Percentiles rank a stretch among this genome's conserved stretches.
These are phyloP conservation scores for Aphanomyces cochlioides DNA, from an alignment of 352 stramenopile species.

Conservation along the genomic window DNA sequence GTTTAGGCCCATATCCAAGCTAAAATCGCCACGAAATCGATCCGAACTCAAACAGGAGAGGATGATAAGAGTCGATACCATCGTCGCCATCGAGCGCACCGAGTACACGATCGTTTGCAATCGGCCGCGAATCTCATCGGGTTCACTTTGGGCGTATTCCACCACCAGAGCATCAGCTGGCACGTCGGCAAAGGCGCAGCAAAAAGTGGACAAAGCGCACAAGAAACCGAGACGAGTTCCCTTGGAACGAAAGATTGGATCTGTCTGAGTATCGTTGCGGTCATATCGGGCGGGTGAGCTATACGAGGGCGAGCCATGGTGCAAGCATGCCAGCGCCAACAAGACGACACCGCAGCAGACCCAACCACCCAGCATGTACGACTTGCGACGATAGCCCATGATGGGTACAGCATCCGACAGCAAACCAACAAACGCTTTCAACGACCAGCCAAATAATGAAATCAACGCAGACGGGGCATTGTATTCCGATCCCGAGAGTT, in stretches of 20 bases:
- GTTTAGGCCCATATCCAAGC: conserved; percentile 7
- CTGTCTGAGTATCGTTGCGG: not conserved
- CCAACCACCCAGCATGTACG: conserved; percentile 24
- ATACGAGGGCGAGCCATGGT: conserved; percentile 40
- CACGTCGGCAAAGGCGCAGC: conserved; percentile 25
- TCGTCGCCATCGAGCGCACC: not conserved
- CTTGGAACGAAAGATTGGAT: conserved; percentile 1
- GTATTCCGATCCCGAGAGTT: conserved; percentile 10
- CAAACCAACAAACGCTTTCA: conserved; percentile 26
- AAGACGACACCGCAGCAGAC: conserved; percentile 3
- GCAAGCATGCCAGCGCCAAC: conserved; percentile 43
- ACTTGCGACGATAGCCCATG: conserved; percentile 25
- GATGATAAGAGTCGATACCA: not conserved
- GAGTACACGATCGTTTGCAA: conserved; percentile 13
- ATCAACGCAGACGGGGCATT: not conserved
- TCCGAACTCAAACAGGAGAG: conserved; percentile 7
- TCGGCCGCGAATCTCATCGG: conserved; percentile 6
- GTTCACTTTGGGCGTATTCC: conserved; percentile 24
- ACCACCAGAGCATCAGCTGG: conserved; percentile 20
- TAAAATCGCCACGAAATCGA: not conserved
- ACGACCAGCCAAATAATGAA: conserved; percentile 19
- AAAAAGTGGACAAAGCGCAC: conserved; percentile 6
- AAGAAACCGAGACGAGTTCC: conserved; percentile 1
- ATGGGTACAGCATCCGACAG: conserved; percentile 22
- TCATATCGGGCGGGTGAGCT: not conserved